These are phyloP conservation scores for Leccinum obscurum DNA, from an alignment of 768 basidiomycete species.

Conservation along the genomic window DNA sequence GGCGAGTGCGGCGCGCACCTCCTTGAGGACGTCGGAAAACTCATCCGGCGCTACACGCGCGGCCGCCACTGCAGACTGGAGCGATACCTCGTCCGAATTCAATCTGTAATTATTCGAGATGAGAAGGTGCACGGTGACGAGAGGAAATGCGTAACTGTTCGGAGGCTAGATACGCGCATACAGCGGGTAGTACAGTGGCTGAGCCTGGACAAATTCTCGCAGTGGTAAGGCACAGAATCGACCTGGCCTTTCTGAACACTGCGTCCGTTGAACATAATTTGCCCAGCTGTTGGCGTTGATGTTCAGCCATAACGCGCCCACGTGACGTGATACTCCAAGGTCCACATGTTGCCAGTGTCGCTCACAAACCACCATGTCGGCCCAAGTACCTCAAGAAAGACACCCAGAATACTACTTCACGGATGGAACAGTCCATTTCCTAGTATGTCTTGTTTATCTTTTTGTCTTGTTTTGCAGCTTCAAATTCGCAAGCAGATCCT, in stretches of 20 bases:
- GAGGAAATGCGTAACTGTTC: constrained; percentile 25
- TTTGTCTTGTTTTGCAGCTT: too few species aligned
- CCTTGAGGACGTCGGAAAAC: constrained; percentile 27
- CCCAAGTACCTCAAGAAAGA: too few species aligned
- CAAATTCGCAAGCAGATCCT: too few species aligned
- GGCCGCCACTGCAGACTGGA: constrained; percentile 24
- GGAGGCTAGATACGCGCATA: constrained; percentile 35
- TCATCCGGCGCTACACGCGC: constrained; percentile 24
- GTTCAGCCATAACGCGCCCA: too few species aligned
- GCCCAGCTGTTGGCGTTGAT: neutral
- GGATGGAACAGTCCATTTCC: too few species aligned
- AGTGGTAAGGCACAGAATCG: constrained; percentile 21
- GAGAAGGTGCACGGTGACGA: neutral
- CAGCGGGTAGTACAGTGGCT: constrained; percentile 25
- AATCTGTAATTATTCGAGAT: constrained; percentile 12
- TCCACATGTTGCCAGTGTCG: too few species aligned
- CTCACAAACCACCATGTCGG: too few species aligned
- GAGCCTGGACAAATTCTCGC: constrained; percentile 30
- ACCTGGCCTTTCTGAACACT: constrained; percentile 19
- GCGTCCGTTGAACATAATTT: neutral
- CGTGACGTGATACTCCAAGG: neutral
- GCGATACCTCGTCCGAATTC: constrained; percentile 29
- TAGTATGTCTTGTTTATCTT: too few species aligned
- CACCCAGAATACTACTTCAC: too few species aligned
- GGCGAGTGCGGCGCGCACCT: constrained; percentile 20